A percentile compares a stretch with the other conserved stretches of the same genome.
Evolutionary conservation across 371 early-diverging fungal genomes (phyloP).

Genomic region (Mortierella sp.): DNA sequence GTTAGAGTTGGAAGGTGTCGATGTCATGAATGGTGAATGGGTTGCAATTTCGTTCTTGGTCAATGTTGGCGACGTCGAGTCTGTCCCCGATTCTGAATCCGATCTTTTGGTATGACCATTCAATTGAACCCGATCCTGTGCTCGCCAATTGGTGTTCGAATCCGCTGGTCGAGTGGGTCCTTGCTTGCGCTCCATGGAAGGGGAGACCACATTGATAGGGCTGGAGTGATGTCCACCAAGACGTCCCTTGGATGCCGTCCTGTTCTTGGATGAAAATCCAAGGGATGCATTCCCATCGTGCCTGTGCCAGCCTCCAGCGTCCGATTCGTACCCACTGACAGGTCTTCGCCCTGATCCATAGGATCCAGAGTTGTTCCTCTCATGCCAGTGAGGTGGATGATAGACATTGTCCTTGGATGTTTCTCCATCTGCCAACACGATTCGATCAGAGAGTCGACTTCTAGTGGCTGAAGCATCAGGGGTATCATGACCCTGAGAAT

Average conservation of each 20-base stretch:
- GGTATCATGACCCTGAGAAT: slow-evolving; percentile 9
- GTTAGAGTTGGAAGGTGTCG: slow-evolving; percentile 32
- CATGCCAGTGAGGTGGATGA: slow-evolving; percentile 53
- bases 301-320: slow-evolving; percentile 17
- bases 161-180: slow-evolving; percentile 10
- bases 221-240: slow-evolving; percentile 7
- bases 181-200: slow-evolving; percentile 21
- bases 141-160: slow-evolving; percentile 16
- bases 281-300: slow-evolving; percentile 7
- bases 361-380: slow-evolving; percentile 16
- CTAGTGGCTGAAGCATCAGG: slow-evolving; percentile 2
- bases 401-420: slow-evolving; percentile 33
- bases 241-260: slow-evolving; percentile 26
- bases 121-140: neutral
- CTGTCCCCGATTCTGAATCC: too few relatives aligned
- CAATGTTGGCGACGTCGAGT: too few relatives aligned
- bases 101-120: too few relatives aligned
- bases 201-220: slow-evolving; percentile 1
- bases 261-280: slow-evolving; percentile 10
- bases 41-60: neutral
- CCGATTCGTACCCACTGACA: slow-evolving; percentile 25
- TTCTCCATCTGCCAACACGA: slow-evolving; percentile 1
- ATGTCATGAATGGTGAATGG: slow-evolving; percentile 15
- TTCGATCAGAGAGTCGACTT: slow-evolving; percentile 4
- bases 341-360: slow-evolving; percentile 14